phyloP scores from a whole-genome alignment of 495 filamentous ascomycete species.

The Aspergillus olivimuriae region DNA sequence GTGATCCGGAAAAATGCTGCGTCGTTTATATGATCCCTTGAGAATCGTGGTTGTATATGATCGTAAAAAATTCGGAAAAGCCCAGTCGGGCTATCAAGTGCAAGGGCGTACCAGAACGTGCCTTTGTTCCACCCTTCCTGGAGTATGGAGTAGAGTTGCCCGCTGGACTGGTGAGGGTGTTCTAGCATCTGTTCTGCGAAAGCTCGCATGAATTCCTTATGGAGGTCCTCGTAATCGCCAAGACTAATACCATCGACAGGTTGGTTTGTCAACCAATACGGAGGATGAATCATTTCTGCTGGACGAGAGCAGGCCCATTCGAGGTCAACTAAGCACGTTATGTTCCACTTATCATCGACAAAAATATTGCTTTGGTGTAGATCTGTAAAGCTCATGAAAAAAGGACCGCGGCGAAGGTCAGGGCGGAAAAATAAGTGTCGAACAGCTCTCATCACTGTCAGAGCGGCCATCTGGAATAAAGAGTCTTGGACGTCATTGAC shows the following conservation, averaged over 20 bases:
- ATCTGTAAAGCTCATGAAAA: slow-evolving; percentile 22
- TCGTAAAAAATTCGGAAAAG: slow-evolving; percentile 22
- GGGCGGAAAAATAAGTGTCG: slow-evolving; percentile 18
- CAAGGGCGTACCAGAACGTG: slow-evolving; percentile 25
- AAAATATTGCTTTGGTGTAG: slow-evolving; percentile 28
- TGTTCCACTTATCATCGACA: slow-evolving; percentile 22
- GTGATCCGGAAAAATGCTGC: slow-evolving; percentile 11
- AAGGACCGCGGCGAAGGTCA: slow-evolving; percentile 18
- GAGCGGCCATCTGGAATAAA: slow-evolving; percentile 19
- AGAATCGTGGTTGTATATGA: slow-evolving; percentile 19
- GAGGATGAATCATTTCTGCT: slow-evolving; percentile 27
- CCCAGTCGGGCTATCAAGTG: slow-evolving; percentile 14
- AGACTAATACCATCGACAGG: slow-evolving; percentile 17
- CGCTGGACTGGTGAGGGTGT: no score
- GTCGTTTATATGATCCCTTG: slow-evolving; percentile 7
- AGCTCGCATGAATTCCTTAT: slow-evolving; percentile 13
- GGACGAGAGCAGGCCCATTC: slow-evolving; percentile 34
- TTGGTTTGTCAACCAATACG: slow-evolving; percentile 28
- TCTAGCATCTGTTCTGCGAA: slow-evolving; percentile 11
- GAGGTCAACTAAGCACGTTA: slow-evolving; percentile 26
- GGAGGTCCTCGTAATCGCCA: slow-evolving; percentile 12
- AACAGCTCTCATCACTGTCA: slow-evolving; percentile 23
- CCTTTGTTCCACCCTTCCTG: slow-evolving; percentile 11
- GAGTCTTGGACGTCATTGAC: slow-evolving; percentile 21
- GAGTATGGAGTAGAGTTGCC: slow-evolving; percentile 7